These are phyloP conservation scores for Aspergillus japonicus DNA, from an alignment of 2,329 filamentous ascomycete genomes.

Conservation along the genomic window DNA sequence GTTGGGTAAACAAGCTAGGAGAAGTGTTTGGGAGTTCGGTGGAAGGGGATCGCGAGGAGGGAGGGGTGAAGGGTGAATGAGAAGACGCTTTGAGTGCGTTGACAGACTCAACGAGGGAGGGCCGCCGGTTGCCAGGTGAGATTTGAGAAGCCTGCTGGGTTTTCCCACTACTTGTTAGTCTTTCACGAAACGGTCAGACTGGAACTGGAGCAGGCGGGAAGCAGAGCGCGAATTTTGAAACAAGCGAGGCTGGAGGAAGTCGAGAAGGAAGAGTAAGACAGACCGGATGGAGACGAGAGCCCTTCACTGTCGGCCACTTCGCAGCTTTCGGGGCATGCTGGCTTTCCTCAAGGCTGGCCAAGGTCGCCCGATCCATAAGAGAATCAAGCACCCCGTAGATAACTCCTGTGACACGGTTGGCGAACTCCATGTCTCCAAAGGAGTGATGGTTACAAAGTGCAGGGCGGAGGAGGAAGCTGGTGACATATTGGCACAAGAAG, in stretches of 20 bases:
- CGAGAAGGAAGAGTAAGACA: background rate
- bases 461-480: background rate
- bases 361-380: constrained; percentile 10
- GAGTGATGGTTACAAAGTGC: background rate
- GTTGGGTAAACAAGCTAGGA: background rate
- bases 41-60: background rate
- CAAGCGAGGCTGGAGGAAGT: background rate
- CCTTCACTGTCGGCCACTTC: background rate
- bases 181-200: background rate
- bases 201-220: background rate
- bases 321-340: constrained; percentile 25
- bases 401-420: constrained; percentile 10
- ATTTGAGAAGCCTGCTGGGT: background rate
- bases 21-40: background rate
- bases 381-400: constrained; percentile 16
- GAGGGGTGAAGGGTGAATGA: constrained; percentile 1
- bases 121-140: background rate
- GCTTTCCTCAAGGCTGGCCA: constrained; percentile 16
- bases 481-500: background rate
- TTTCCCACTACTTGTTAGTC: background rate
- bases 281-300: background rate
- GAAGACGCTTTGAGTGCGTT: background rate
- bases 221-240: background rate
- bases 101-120: background rate
- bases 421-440: constrained; percentile 8